Percentiles rank a stretch among this genome's conserved stretches.
phyloP scores from a whole-genome alignment of 2,329 filamentous ascomycete genomes.

The Rhynchosporium secalis region DNA sequence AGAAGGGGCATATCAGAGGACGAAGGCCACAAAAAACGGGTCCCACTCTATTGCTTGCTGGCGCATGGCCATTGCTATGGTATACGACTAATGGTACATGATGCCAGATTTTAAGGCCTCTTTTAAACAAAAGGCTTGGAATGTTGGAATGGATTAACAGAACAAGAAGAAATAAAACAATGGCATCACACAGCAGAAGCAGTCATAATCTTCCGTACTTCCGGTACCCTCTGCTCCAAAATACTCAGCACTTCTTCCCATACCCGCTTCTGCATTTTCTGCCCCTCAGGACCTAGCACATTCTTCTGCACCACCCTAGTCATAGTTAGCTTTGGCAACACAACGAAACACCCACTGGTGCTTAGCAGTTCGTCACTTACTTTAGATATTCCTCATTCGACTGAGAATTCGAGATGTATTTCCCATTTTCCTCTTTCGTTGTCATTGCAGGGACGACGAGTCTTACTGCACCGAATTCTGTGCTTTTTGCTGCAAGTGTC shows the following conservation, averaged over 20 bases:
- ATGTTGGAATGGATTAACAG: neutral
- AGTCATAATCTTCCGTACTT: constrained; percentile 28
- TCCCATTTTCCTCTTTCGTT: constrained; percentile 33
- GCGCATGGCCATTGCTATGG: neutral
- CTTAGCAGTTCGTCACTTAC: constrained; percentile 23
- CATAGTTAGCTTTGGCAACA: constrained; percentile 1
- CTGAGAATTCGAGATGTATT: constrained; percentile 32
- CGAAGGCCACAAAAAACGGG: no score
- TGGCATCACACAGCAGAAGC: neutral
- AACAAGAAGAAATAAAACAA: neutral
- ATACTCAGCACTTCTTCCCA: constrained; percentile 34
- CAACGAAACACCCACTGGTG: neutral
- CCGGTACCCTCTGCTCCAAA: constrained; percentile 28
- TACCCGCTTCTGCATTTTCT: constrained; percentile 33
- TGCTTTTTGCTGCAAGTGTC: constrained; percentile 31
- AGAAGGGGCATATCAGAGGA: no score
- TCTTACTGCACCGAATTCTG: constrained; percentile 39
- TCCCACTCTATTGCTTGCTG: no score
- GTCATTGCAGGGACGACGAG: constrained; percentile 36
- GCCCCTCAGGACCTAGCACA: constrained; percentile 29
- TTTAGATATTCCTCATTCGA: constrained; percentile 31
- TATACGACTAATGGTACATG: neutral
- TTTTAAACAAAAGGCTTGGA: neutral
- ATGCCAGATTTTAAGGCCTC: neutral
- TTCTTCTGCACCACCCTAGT: constrained; percentile 31